phyloP scores from a whole-genome alignment of 1,284 basidiomycete species.

The Ganoderma leucocontextum region DNA sequence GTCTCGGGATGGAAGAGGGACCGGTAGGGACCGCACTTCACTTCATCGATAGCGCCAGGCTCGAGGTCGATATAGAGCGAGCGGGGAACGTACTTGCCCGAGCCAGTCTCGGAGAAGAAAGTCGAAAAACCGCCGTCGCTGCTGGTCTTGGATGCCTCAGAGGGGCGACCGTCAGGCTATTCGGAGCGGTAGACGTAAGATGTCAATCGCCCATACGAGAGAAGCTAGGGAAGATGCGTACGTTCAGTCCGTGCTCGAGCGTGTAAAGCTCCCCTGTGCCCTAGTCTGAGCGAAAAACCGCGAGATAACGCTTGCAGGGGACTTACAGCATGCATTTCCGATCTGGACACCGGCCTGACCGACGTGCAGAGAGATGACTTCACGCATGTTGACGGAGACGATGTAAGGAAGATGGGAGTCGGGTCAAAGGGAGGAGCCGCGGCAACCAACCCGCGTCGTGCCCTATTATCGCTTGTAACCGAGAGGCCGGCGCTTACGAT shows the following conservation, averaged over 20 bases:
- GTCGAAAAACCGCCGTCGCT: constrained; percentile 96
- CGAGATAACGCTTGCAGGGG: constrained; percentile 15
- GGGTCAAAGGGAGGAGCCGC: constrained; percentile 23
- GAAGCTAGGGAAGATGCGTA: constrained; percentile 47
- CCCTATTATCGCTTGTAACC: constrained; percentile 14
- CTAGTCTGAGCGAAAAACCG: constrained; percentile 10
- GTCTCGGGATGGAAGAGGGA: constrained; percentile 99
- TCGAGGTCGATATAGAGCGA: constrained; percentile 98
- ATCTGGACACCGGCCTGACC: constrained; percentile 97
- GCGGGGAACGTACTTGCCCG: constrained; percentile 97
- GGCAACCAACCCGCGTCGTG: constrained; percentile 26
- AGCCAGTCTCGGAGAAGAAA: constrained; percentile 92
- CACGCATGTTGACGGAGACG: constrained; percentile 66
- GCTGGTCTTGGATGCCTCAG: constrained; percentile 58
- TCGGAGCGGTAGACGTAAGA: constrained; percentile 9
- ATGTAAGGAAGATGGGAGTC: constrained; percentile 31
- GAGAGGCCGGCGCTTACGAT: neutral
- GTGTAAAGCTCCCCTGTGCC: constrained; percentile 94
- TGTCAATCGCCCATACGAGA: constrained; percentile 2
- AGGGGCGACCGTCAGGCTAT: constrained; percentile 70
- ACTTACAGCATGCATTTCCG: constrained; percentile 92
- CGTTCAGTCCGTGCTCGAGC: constrained; percentile 95
- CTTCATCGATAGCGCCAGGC: constrained; percentile 96
- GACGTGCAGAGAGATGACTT: constrained; percentile 93
- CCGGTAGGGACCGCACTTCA: constrained; percentile 94